A percentile compares a stretch with the other conserved stretches of the same genome.
These are phyloP conservation scores for Triglochin maritima DNA, from an alignment of 106 monocot genomes.

Conservation along the genomic window DNA sequence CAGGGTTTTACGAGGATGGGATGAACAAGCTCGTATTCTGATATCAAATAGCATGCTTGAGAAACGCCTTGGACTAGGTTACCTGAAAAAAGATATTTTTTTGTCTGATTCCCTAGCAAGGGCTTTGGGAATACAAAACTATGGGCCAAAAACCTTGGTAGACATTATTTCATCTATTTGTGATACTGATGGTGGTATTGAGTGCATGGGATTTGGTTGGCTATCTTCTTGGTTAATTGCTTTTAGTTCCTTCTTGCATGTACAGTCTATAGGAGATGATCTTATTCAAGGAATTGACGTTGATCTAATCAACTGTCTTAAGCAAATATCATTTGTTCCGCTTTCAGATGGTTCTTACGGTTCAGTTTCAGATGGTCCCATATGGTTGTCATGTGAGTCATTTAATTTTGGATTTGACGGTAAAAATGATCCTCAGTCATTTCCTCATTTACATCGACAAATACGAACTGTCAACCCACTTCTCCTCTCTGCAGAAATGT, in stretches of 20 bases:
- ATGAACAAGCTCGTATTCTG: slow-evolving; percentile 55
- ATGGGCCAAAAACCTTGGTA: slow-evolving; percentile 65
- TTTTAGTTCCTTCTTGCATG: slow-evolving; percentile 29
- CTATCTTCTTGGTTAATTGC: slow-evolving; percentile 56
- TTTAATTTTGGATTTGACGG: slow-evolving; percentile 28
- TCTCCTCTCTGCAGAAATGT: slow-evolving; percentile 31
- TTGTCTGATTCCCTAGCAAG: slow-evolving; percentile 75
- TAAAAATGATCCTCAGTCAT: slow-evolving; percentile 30
- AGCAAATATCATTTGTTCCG: slow-evolving; percentile 65
- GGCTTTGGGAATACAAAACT: slow-evolving; percentile 64
- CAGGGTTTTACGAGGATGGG: slow-evolving; percentile 76
- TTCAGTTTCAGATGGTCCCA: slow-evolving; percentile 64
- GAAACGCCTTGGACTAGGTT: slow-evolving; percentile 77
- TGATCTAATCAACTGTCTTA: slow-evolving; percentile 47
- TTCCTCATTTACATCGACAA: slow-evolving; percentile 55
- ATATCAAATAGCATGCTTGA: slow-evolving; percentile 62
- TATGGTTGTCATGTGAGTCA: slow-evolving; percentile 87
- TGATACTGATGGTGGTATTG: slow-evolving; percentile 22
- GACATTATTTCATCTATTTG: slow-evolving; percentile 59
- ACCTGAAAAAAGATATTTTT: slow-evolving; percentile 56
- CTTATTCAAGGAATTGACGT: slow-evolving; percentile 33
- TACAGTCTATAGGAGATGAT: slow-evolving; percentile 26
- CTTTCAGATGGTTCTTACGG: slow-evolving; percentile 76
- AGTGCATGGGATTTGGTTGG: slow-evolving; percentile 62
- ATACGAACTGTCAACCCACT: slow-evolving; percentile 50